Evolutionary conservation across 805 yeast species (phyloP), one percentile per base, ranked within the genome.

Genomic region (Zygoascus bituminiphila): DNA sequence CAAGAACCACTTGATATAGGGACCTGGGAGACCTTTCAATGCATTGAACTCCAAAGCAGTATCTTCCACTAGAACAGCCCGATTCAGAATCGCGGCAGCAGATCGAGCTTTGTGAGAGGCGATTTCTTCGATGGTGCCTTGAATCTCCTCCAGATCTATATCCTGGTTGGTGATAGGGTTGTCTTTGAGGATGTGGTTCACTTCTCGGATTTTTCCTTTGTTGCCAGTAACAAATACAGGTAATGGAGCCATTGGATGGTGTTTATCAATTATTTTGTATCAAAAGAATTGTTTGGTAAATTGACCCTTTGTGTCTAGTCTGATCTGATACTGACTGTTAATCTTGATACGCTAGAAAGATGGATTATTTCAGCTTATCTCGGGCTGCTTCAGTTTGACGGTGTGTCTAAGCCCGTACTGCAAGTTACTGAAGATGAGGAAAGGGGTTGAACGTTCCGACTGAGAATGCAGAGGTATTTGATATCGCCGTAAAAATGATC

Each of bases 11-110:
- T 50, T 49, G 60, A 81, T 78, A 56, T 88, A 87, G 1, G 98
- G 98, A 21, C 99, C 99, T 2, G 99, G 99, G 44, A 93, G 74
- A 14, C 81, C 83, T 46, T 84, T 81, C 61, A 83, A 73, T 1
- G 95, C 96, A 44, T 76, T 76, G 65, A 84, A 93, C 3, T 84
- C 86, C 36, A 93, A 75, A 45, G 95, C 89, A 0, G 98, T 93
- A 60, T 93, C 99, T 62, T 93, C 99, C 2, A 89, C 96, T 49
- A 93, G 72, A 0, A 88, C 97, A 0, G 98, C 91, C 0, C 95
- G 93, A 2, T 71, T 62, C 24, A 81, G 63, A 7, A 77, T 61
- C 10, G 64, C 60, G 5, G 91, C 84, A 1, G 96, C 96, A 10
- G 81, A 74, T 58, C 73, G 67, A 49, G 94, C 87, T 64, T 93